Conservation (phyloP, 345 rosid species). For the Cardiospermum halicacabum region DNA sequence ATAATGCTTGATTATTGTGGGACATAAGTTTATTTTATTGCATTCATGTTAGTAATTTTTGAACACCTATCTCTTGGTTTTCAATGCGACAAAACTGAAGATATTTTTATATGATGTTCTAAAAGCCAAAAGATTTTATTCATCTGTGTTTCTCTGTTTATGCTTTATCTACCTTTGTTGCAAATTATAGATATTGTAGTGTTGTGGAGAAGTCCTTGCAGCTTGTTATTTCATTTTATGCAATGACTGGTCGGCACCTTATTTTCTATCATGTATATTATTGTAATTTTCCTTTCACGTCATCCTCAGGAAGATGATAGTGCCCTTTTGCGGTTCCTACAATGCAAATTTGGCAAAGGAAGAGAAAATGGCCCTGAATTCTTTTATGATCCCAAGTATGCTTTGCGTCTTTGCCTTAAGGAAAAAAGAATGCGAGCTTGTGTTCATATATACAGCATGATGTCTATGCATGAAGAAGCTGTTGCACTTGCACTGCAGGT, state of each 20-base stretch:
- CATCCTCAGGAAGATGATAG: conserved; percentile 82
- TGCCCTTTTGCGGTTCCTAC: conserved; percentile 85
- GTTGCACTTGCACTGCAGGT: conserved; percentile 99
- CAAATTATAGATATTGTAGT: background rate
- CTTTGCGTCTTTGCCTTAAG: conserved; percentile 94
- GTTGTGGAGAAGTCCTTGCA: background rate
- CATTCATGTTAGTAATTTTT: background rate
- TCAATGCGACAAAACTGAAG: background rate
- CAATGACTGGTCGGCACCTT: background rate
- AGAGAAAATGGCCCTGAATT: conserved; percentile 84
- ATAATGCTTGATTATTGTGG: background rate
- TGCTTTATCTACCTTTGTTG: background rate
- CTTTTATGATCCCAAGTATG: conserved; percentile 97
- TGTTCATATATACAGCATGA: conserved; percentile 97
- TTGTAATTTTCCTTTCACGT: conserved; percentile 15
- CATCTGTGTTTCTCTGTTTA: background rate
- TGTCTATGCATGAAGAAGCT: conserved; percentile 99
- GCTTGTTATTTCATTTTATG: background rate
- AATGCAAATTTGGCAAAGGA: conserved; percentile 96
- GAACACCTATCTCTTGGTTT: background rate
- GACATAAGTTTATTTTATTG: background rate
- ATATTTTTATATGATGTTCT: background rate
- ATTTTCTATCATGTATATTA: background rate
- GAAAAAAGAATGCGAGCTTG: conserved; percentile 96
- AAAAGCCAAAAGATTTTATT: background rate